Base-by-base conservation (phyloP, 1,284 basidiomycete genomes). In the Heterobasidion irregulare region DNA sequence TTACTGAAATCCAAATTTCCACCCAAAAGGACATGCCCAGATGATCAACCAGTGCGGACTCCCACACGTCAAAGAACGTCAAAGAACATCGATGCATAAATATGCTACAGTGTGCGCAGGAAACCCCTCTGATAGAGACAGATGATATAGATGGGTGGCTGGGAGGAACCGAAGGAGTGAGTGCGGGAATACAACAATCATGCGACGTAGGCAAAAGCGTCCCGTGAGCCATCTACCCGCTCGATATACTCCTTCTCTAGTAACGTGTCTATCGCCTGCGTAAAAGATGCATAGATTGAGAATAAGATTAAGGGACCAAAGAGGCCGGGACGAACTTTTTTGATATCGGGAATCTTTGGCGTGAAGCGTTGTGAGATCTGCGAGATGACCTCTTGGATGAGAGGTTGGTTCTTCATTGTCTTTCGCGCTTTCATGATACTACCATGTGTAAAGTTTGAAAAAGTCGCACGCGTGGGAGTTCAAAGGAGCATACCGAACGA, bases 201-300 rank as follows among this genome's bases (percentile, higher is more conserved):
- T 74, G 86, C 86, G 58, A 89, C 84, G 64, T 90, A 90, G 26
- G 84, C 83, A 65, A 89, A 90, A 51, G 83, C 85, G 67, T 90
- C 87, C 64, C 85, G 80, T 50, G 84, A 85, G 15, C 86, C 92
- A 33, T 92, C 90, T 32, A 92, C 88, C 43, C 95, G 86, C 69
- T 98, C 94, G 58, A 99, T 89, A 69, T 97, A 99, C 72, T 98
- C 97, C 72, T 98, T 97, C 75, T 99, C 96, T 54, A 99, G 80
- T 41, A 99, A 75, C 43, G 90, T 88, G 67, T 99, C 97, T 64
- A 99, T 98, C n/a, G 96, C 95, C 88, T 93, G 67, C 43, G 15
- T 53, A 48, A 10, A 49, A 35, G 50, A 35, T 56, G 18, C 55
- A 54, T 57, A 7, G 55, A 26, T 7, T 12, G 50, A 48, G 15